Evolutionary conservation across 2,329 filamentous ascomycete genomes (phyloP).

Genomic region (Fusarium sp.): DNA sequence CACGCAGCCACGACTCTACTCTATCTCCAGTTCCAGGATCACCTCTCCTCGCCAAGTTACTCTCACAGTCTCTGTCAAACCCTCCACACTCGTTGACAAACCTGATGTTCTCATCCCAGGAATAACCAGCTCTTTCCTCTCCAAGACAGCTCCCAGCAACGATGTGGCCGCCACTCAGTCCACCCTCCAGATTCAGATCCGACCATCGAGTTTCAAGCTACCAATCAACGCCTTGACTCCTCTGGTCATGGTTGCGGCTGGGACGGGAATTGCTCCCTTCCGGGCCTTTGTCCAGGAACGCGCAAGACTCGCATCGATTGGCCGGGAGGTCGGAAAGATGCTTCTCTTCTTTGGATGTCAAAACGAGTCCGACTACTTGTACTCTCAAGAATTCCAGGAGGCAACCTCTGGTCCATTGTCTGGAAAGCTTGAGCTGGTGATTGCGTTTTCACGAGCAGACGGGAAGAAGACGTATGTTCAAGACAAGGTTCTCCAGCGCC

Average conservation of each 20-base stretch:
- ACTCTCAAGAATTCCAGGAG: not conserved
- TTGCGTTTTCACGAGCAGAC: not conserved
- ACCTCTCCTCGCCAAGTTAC: not conserved
- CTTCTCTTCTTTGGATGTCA: not conserved
- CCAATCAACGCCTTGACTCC: not conserved
- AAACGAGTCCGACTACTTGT: not conserved
- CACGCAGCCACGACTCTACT: not conserved
- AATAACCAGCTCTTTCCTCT: constrained; percentile 7
- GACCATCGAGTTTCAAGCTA: not conserved
- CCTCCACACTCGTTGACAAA: not conserved
- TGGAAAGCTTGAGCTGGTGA: not conserved
- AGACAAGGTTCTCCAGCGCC: not conserved
- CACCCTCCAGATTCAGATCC: not conserved
- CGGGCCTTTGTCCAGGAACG: not conserved
- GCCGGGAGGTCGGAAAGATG: not conserved
- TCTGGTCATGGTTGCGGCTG: not conserved
- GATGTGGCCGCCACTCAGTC: not conserved
- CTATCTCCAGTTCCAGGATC: not conserved
- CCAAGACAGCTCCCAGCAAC: not conserved
- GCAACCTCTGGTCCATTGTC: not conserved
- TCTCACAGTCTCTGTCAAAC: constrained; percentile 11
- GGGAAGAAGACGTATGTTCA: not conserved
- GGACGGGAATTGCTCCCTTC: not conserved
- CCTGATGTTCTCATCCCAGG: constrained; percentile 5
- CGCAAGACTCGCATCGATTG: not conserved